These are phyloP conservation scores for Eutrema japonicum DNA, from an alignment of 345 rosid species.

Conservation along the genomic window DNA sequence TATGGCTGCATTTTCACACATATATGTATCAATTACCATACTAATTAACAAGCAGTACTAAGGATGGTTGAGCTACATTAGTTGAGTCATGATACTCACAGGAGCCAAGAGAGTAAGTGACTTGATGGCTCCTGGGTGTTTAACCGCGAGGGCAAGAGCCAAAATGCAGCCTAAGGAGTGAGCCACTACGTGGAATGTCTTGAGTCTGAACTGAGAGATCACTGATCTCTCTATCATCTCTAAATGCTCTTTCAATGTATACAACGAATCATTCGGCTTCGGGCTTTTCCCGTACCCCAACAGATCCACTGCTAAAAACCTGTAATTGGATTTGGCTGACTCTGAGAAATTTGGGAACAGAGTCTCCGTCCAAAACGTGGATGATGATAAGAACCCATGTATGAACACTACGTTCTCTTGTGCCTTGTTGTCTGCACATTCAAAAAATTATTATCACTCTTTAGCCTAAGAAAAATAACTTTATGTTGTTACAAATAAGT, in stretches of 20 bases:
- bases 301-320: constrained; percentile 84
- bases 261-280: constrained; percentile 87
- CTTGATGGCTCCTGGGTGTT: constrained; percentile 74
- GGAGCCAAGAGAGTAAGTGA: constrained; percentile 93
- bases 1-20: constrained; percentile 67
- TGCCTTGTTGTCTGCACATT: constrained; percentile 49
- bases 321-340: constrained; percentile 61
- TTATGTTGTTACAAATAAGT: not conserved
- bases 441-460: not conserved
- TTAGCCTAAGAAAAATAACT: not conserved
- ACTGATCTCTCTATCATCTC: constrained; percentile 90
- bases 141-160: constrained; percentile 91
- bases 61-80: not conserved
- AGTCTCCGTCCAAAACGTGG: constrained; percentile 96
- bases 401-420: constrained; percentile 85
- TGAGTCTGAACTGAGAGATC: constrained; percentile 63
- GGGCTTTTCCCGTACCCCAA: constrained; percentile 96
- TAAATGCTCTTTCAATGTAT: constrained; percentile 87
- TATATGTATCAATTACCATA: not conserved
- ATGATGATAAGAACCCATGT: constrained; percentile 99
- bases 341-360: constrained; percentile 87
- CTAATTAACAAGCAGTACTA: not conserved
- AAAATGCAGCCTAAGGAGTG: constrained; percentile 99
- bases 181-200: constrained; percentile 93
- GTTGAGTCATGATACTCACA: constrained; percentile 62